A percentile compares a stretch with the other conserved stretches of the same genome.
phyloP scores from a whole-genome alignment of 1,139 yeast genomes.

The Magnusiomyces sp. region DNA sequence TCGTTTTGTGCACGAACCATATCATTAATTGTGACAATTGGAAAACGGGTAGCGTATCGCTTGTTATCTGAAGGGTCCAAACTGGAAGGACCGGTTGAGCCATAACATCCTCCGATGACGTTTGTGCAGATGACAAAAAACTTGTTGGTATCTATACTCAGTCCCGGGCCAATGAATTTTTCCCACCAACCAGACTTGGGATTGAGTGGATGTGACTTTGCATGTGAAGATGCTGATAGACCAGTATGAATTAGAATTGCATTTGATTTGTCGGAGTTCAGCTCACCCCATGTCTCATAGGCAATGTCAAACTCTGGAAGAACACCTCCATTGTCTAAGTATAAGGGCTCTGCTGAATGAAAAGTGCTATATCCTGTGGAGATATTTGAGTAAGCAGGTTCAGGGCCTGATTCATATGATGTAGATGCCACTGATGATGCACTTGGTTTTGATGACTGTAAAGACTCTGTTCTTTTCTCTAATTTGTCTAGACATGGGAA shows the following conservation, averaged over 20 bases:
- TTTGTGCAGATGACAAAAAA: slow-evolving; percentile 82
- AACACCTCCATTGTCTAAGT: slow-evolving; percentile 74
- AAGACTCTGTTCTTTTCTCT: slow-evolving; percentile 46
- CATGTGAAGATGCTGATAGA: slow-evolving; percentile 87
- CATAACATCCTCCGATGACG: slow-evolving; percentile 90
- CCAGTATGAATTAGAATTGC: slow-evolving; percentile 84
- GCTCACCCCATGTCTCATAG: slow-evolving; percentile 83
- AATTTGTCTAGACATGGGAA: slow-evolving; percentile 83
- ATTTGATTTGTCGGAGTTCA: slow-evolving; percentile 56
- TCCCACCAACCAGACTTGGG: slow-evolving; percentile 93
- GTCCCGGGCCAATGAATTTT: slow-evolving; percentile 77
- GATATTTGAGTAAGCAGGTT: slow-evolving; percentile 70
- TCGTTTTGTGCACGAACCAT: slow-evolving; percentile 86
- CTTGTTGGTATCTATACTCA: slow-evolving; percentile 69
- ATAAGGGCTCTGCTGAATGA: slow-evolving; percentile 48
- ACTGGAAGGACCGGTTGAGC: slow-evolving; percentile 89
- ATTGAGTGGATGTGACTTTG: slow-evolving; percentile 71
- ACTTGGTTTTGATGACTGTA: slow-evolving; percentile 17
- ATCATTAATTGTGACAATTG: slow-evolving; percentile 76
- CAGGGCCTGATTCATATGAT: slow-evolving; percentile 57
- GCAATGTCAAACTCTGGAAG: slow-evolving; percentile 72
- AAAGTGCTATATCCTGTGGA: slow-evolving; percentile 59
- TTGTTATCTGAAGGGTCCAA: slow-evolving; percentile 63
- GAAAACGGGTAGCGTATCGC: slow-evolving; percentile 79
- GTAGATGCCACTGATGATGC: no score